Evolutionary conservation across 257 asterid genomes (phyloP), one percentile per base, ranked within the genome.

Genomic region (Misopates orontium): DNA sequence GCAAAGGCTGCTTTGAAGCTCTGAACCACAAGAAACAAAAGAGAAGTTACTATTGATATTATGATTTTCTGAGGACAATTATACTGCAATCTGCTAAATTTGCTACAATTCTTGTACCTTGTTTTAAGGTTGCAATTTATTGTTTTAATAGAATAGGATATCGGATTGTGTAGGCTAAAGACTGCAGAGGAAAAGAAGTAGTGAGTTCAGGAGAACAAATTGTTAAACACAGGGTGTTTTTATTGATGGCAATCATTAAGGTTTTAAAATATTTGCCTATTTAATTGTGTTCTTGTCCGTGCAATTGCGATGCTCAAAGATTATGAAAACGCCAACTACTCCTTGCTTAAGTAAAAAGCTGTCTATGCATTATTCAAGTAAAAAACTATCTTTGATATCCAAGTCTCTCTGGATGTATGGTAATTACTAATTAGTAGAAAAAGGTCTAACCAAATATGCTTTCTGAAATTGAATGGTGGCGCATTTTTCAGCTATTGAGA

Each of bases 1-100:
- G 95, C 98, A 36, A 83, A 81, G 79, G 85, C 92, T 56, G 95
- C 95, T 44, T 40, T 87, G 59, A 82, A 69, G 77, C 85, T 91
- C 62, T 86, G 80, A 80, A 19, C 20, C 52, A 14, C 32, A 54
- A 71, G 41, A 49, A 67, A 20, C 23, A 32, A 14, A 45, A 55
- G n/a, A 10, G 17, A 19, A 56, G n/a, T n/a, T n/a, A n/a, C n/a
- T n/a, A n/a, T n/a, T n/a, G n/a, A n/a, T n/a, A n/a, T n/a, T n/a
- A n/a, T n/a, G n/a, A n/a, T n/a, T n/a, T n/a, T n/a, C n/a, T n/a
- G n/a, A n/a, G n/a, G n/a, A n/a, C n/a, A n/a, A 19, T 60, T 60
- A 19, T 50, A 42, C 19, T 18, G n/a, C 49, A 60, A 53, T 31
- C 32, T 40, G 5, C 39, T 60, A 25, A 13, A 28, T 14, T 53